Evolutionary conservation across 2,329 filamentous ascomycete species (phyloP).

Genomic region (Metarhizium robertsii): DNA sequence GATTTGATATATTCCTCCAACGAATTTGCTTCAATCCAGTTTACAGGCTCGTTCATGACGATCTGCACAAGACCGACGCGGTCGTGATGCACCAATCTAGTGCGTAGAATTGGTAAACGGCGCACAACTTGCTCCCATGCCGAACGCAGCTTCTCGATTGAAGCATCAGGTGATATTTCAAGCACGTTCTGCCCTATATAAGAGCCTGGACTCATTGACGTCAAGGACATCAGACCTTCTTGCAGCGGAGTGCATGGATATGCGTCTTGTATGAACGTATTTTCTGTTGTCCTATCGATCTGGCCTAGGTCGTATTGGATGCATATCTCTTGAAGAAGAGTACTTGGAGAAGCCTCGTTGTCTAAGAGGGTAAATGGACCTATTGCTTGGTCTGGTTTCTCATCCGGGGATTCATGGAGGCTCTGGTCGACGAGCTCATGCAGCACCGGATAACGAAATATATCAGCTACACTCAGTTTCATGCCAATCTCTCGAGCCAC

Average conservation of each 20-base stretch:
- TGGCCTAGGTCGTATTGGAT: not conserved
- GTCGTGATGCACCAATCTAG: slow-evolving; percentile 32
- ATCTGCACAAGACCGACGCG: slow-evolving; percentile 32
- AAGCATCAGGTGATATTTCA: slow-evolving; percentile 6
- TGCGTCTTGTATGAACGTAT: slow-evolving; percentile 17
- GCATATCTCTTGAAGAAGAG: not conserved
- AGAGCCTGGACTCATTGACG: slow-evolving; percentile 19
- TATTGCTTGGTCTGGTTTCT: not conserved
- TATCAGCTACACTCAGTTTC: slow-evolving; percentile 11
- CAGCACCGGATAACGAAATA: slow-evolving; percentile 13
- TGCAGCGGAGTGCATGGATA: slow-evolving; percentile 31
- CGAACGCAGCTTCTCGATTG: slow-evolving; percentile 2
- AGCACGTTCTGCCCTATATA: slow-evolving; percentile 20
- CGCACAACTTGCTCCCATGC: slow-evolving; percentile 8
- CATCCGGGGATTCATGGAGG: not conserved
- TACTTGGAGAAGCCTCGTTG: not conserved
- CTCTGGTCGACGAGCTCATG: not conserved
- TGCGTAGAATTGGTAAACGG: slow-evolving; percentile 27
- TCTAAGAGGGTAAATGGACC: not conserved
- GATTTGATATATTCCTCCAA: slow-evolving; percentile 25
- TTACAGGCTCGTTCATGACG: slow-evolving; percentile 27
- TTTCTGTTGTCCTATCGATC: not conserved
- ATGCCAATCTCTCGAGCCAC: slow-evolving; percentile 9
- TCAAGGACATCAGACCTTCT: slow-evolving; percentile 27
- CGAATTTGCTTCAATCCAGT: slow-evolving; percentile 13